Evolutionary conservation across 164 flowering plant species (phyloP), one percentile per base, ranked within the genome.

Genomic region (Hamamelis virginiana): DNA sequence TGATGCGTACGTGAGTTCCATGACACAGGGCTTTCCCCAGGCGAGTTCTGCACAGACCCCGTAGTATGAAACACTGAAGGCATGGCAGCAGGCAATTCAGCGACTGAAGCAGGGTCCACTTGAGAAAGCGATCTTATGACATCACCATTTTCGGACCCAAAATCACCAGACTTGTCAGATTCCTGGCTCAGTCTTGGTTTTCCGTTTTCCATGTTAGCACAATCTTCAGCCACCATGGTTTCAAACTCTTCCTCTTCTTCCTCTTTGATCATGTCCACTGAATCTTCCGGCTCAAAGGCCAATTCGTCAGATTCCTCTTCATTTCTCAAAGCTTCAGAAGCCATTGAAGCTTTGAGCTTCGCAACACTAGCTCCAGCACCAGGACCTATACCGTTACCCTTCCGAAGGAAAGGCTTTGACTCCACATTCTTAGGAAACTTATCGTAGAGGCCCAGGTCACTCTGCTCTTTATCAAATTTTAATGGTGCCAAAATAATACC

Each of bases 1-100:
- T 90, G 83, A 66, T 81, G 90, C 67, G 70, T 55, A 38, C 73
- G 92, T 5, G 90, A 78, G 68, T 90, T 90, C 98, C 97, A 95
- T 25, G 97, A 89, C 15, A 85, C 70, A 33, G 97, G 97, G 73
- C 97, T 95, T 80, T 85, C 96, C 45, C 86, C 91, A 0, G 91
- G 99, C 26, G 93, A 95, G 57, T 91, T 96, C 71, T 79, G 96
- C 59, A 79, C 68, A 58, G 80, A 76, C 26, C 79, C 90, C n/a
- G 56, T 26, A 46, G 80, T 62, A 22, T 80, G 82, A 55, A 85
- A 82, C 51, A 76, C 55, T 8, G 83, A 75, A 77, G 90, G 84
- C 41, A 78, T 58, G n/a, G 80, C 55, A 26, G 78, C 70, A 74
- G 88, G 89, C 70, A 84, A 64, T 71, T 86, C 89, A 69, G 87